A percentile compares a stretch with the other conserved stretches of the same genome.
Evolutionary conservation across 805 yeast species (phyloP).

Genomic region (Wickerhamomyces hampshirensis): DNA sequence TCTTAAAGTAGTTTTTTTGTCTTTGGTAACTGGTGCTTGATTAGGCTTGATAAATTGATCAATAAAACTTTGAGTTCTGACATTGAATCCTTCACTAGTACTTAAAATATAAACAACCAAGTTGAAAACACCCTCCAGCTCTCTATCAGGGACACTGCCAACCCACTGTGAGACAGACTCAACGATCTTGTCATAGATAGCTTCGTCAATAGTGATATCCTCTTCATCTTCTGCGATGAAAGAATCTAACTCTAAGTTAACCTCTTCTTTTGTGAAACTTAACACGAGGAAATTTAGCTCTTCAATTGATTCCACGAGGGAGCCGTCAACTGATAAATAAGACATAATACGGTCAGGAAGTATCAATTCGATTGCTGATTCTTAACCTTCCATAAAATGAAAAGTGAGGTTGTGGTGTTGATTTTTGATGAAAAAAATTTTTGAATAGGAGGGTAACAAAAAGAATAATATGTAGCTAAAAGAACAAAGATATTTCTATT

Average conservation of each 20-base stretch:
- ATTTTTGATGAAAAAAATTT: too few species aligned
- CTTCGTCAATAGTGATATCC: conserved; percentile 17
- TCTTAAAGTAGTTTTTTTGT: conserved; percentile 19
- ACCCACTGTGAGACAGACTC: conserved; percentile 10
- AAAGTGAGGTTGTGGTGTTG: too few species aligned
- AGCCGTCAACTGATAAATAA: conserved; percentile 35
- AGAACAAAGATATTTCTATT: too few species aligned
- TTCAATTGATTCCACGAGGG: conserved; percentile 30
- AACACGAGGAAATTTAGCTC: conserved; percentile 28
- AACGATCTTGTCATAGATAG: conserved; percentile 17
- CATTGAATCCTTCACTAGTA: conserved; percentile 4
- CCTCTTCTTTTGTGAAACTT: conserved; percentile 14
- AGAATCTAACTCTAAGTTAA: not conserved
- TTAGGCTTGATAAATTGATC: not conserved
- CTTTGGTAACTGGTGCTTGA: conserved; percentile 6
- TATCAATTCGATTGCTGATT: too few species aligned
- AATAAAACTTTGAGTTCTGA: not conserved
- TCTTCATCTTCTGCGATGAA: conserved; percentile 15
- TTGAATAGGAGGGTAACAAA: too few species aligned
- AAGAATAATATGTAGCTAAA: too few species aligned
- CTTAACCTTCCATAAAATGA: too few species aligned
- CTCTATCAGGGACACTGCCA: conserved; percentile 20
- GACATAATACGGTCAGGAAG: too few species aligned
- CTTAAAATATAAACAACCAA: conserved; percentile 21
- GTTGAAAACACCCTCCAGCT: conserved; percentile 23